Conservation (phyloP, 2,329 filamentous ascomycete species). For the Alternaria gansuensis region DNA sequence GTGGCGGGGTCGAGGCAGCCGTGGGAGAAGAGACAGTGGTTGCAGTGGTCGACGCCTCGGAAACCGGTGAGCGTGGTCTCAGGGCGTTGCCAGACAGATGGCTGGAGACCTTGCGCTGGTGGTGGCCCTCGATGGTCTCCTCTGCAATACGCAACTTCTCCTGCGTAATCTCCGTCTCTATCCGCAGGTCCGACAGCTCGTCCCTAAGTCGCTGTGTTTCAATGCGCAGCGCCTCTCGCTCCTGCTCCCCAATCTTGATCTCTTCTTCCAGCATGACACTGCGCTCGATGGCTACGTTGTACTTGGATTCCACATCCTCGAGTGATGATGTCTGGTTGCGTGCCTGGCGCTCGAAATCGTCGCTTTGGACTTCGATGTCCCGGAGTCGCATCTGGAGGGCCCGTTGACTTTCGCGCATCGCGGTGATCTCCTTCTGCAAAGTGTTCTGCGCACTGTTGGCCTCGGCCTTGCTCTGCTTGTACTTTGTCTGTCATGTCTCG, state of each 20-base stretch:
- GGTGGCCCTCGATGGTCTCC: slow-evolving; percentile 59
- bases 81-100: slow-evolving; percentile 60
- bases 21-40: slow-evolving; percentile 87
- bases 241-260: slow-evolving; percentile 88
- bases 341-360: slow-evolving; percentile 96
- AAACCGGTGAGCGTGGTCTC: slow-evolving; percentile 72
- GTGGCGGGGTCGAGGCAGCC: slow-evolving; percentile 84
- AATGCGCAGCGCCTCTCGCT: slow-evolving; percentile 87
- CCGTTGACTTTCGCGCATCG: slow-evolving; percentile 82
- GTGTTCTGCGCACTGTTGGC: slow-evolving; percentile 82
- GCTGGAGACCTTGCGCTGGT: slow-evolving; percentile 61
- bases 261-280: slow-evolving; percentile 95
- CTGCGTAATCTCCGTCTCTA: slow-evolving; percentile 92
- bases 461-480: slow-evolving; percentile 92
- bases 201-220: slow-evolving; percentile 89
- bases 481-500: slow-evolving; percentile 74
- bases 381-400: slow-evolving; percentile 83
- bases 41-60: slow-evolving; percentile 80
- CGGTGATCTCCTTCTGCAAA: slow-evolving; percentile 95
- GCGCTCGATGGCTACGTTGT: slow-evolving; percentile 91
- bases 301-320: slow-evolving; percentile 96
- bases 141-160: slow-evolving; percentile 86
- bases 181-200: slow-evolving; percentile 90
- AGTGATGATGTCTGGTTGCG: slow-evolving; percentile 94
- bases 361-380: slow-evolving; percentile 97